Evolutionary conservation across 495 filamentous ascomycete species (phyloP), one percentile per base, ranked within the genome.

Genomic region (Cairneyella variabilis): DNA sequence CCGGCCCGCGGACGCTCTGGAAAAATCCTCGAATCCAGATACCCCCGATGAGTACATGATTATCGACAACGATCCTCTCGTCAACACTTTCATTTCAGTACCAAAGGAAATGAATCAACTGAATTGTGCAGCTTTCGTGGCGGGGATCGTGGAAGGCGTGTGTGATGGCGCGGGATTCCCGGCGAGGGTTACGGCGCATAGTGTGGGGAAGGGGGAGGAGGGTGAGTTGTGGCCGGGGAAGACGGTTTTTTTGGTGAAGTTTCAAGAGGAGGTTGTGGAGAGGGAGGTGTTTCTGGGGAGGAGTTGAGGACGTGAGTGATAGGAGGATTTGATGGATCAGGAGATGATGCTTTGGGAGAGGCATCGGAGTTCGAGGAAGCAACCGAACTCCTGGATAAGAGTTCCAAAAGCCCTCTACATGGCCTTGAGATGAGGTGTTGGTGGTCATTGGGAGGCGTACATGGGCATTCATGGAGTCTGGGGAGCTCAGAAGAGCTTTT

Each of bases 31-130:
- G n/a, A 83, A 88, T 48, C 79, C 85, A 3, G 80, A 83, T 16
- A 90, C 88, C 11, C 83, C 88, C 2, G 87, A 91, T 65, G 91
- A 97, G 73, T 99, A 97, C 75, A 96, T 99, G 92, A 90, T 99
- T 61, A 84, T 84, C 53, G 93, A 99, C 67, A 96, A 99, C 66
- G 95, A 97, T 63, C 93, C 93, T 36, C 73, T 97, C 12, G 92
- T 97, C 14, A 97, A 96, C 65, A 83, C 83, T 18, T 97, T 95
- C 67, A 87, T 98, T 64, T 87, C 82, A 59, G 88, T 97, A 30
- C 93, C 93, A 20, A 83, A 83, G 57, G 93, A 98, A 70, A 96
- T 98, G 91, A 88, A 76, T 69, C 85, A 91, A 78, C 78, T 98
- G 54, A 98, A 96, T 66, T 97, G 92, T 69, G 93, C 93, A 21